Percentiles rank a stretch among this genome's conserved stretches.
phyloP scores from a whole-genome alignment of 2,329 filamentous ascomycete genomes.

The Aspergillus felis region DNA sequence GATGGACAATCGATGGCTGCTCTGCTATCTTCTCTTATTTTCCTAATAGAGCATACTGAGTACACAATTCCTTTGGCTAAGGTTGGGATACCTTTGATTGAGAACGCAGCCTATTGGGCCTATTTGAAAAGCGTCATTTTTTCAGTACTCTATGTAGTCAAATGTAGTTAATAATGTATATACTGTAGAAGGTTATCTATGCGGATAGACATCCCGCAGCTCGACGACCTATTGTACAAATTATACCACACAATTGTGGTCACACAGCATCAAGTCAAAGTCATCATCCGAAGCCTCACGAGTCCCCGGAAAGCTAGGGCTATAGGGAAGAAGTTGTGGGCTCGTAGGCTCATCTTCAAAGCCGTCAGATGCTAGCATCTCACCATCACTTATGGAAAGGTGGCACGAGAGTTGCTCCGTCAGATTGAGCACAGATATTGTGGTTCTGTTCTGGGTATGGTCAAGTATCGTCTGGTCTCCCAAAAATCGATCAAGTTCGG shows the following conservation, averaged over 20 bases:
- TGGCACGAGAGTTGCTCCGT: neutral
- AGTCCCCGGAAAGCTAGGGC: neutral
- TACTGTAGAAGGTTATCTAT: neutral
- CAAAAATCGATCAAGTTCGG: neutral
- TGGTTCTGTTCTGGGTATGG: neutral
- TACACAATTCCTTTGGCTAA: neutral
- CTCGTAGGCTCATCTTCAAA: neutral
- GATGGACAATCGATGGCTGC: neutral
- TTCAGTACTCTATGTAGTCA: too few species aligned
- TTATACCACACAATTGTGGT: neutral
- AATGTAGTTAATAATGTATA: neutral
- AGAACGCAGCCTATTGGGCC: too few species aligned
- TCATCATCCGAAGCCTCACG: neutral
- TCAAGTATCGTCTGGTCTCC: neutral
- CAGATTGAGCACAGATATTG: neutral
- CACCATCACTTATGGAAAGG: neutral
- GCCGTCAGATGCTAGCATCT: slow-evolving; percentile 3
- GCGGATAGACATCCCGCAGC: neutral
- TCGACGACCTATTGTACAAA: neutral
- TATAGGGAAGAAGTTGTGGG: neutral
- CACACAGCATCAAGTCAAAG: slow-evolving; percentile 8
- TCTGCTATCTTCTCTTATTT: neutral
- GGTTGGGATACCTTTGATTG: neutral
- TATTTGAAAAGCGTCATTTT: too few species aligned
- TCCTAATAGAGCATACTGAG: neutral